Evolutionary conservation across 1,284 basidiomycete genomes (phyloP), one percentile per base, ranked within the genome.

Genomic region (Trichosporon coremiiforme): DNA sequence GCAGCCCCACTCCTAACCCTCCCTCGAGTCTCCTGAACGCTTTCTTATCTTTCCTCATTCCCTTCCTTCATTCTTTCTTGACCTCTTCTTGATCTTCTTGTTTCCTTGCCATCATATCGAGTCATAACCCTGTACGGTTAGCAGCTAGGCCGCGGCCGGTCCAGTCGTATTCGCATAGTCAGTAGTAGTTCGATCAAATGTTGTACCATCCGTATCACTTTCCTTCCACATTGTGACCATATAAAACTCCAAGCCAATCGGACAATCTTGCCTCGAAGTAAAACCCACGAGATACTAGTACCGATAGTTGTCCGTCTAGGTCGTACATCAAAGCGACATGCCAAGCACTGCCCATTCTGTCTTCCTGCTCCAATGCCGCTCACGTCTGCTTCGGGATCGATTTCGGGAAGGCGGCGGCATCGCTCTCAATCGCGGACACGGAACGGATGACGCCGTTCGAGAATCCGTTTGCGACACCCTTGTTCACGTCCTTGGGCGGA

Each of bases 401-500:
- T 6, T 53, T 53, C 22, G 50, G 50, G 9, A 53, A 20, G 17
- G 50, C 50, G 5, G 50, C 50, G 5, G 50, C 50, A 10, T 53
- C 50, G 20, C 50, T 53, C 50, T 53, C 29, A 31, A 62, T 62
- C 4, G 57, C 31, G 8, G 57, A 25, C 33, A 64, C 63, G 12
- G n/a, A 33, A 38, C 63, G 36, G 38, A 41, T 64, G 22, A 45
- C 63, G 36, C 63, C 63, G 63, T 41, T 41, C 36, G 38, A 38
- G 63, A 64, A 64, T 15, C 63, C 63, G 22, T 41, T 25, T 5
- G n/a, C 22, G 50, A 53, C 63, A 4, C 36, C 63, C 22, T 45
- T 38, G 36, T 41, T 57, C 12, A 41, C 53, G 35, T 66, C 66
- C 36, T 53, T 57, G 10, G 22, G 15, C 15, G 57, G 57, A 31